These are phyloP conservation scores for Cercophora newfieldiana DNA, from an alignment of 495 filamentous ascomycete genomes.

Conservation along the genomic window DNA sequence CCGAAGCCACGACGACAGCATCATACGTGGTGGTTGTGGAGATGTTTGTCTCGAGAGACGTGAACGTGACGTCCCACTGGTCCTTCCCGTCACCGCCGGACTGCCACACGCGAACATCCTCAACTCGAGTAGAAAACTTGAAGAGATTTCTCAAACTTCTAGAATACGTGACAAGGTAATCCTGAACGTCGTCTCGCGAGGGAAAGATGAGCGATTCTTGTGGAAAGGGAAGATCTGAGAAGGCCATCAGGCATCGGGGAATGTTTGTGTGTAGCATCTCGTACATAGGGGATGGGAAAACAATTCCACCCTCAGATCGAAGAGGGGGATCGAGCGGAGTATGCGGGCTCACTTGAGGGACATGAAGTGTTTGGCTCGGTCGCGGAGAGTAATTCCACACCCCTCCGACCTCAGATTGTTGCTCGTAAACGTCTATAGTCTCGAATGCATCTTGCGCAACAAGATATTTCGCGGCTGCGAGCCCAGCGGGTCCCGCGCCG, in stretches of 20 bases:
- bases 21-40: conserved; percentile 60
- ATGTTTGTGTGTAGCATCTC: conserved; percentile 83
- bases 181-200: conserved; percentile 60
- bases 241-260: conserved; percentile 77
- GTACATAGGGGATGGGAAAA: conserved; percentile 74
- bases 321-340: conserved; percentile 44
- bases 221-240: conserved; percentile 68
- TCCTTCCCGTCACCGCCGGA: conserved; percentile 35
- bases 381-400: conserved; percentile 73
- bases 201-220: conserved; percentile 69
- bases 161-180: conserved; percentile 76
- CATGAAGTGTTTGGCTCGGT: conserved; percentile 30
- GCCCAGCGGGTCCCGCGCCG: conserved; percentile 69
- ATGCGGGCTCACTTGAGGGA: conserved; percentile 45
- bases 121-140: conserved; percentile 45
- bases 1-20: conserved; percentile 80
- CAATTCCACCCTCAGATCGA: conserved; percentile 29
- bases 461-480: conserved; percentile 72
- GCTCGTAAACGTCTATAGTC: conserved; percentile 77
- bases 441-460: conserved; percentile 70
- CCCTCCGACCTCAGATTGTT: conserved; percentile 71
- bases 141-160: conserved; percentile 55
- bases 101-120: conserved; percentile 33
- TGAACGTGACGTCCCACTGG: conserved; percentile 53
- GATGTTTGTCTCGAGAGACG: conserved; percentile 43